Percentiles rank a stretch among this genome's conserved stretches.
Evolutionary conservation across 2,329 filamentous ascomycete species (phyloP).

Genomic region (Ceratocystis huliohia): DNA sequence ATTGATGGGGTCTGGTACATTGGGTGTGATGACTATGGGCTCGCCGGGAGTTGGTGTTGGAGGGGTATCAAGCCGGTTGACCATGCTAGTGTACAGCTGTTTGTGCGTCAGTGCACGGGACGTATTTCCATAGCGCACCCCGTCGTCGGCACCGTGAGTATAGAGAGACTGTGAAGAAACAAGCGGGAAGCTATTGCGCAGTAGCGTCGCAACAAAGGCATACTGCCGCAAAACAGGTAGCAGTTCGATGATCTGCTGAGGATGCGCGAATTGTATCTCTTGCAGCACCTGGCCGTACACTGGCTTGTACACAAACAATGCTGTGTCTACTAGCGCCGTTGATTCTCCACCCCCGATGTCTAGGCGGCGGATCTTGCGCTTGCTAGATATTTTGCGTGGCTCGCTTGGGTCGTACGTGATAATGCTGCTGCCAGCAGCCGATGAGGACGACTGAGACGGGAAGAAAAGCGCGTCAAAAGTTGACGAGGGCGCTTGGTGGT

Average conservation of each 20-base stretch:
- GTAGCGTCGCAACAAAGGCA: slow-evolving; percentile 52
- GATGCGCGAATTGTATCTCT: slow-evolving; percentile 64
- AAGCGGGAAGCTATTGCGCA: slow-evolving; percentile 45
- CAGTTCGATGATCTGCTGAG: slow-evolving; percentile 59
- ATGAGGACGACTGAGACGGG: slow-evolving; percentile 32
- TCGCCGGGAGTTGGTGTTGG: background rate
- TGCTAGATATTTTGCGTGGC: slow-evolving; percentile 37
- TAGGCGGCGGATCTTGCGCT: slow-evolving; percentile 28
- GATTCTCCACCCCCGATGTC: slow-evolving; percentile 16
- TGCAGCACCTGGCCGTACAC: slow-evolving; percentile 57
- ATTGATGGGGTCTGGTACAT: background rate
- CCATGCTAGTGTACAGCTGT: slow-evolving; percentile 11
- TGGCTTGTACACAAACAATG: slow-evolving; percentile 56
- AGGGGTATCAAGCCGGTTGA: background rate
- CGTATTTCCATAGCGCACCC: slow-evolving; percentile 10
- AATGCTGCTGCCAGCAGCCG: slow-evolving; percentile 19
- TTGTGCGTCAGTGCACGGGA: slow-evolving; percentile 11
- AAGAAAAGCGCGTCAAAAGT: slow-evolving; percentile 49
- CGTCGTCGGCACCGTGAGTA: background rate
- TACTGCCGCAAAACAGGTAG: slow-evolving; percentile 67
- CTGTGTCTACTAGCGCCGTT: slow-evolving; percentile 33
- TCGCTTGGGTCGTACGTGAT: slow-evolving; percentile 45
- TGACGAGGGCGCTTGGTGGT: slow-evolving; percentile 33
- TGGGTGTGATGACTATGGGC: background rate
- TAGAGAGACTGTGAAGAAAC: background rate